A percentile compares a stretch with the other conserved stretches of the same genome.
phyloP scores from a whole-genome alignment of 805 yeast genomes.

The Saccharomycopsis sp. region DNA sequence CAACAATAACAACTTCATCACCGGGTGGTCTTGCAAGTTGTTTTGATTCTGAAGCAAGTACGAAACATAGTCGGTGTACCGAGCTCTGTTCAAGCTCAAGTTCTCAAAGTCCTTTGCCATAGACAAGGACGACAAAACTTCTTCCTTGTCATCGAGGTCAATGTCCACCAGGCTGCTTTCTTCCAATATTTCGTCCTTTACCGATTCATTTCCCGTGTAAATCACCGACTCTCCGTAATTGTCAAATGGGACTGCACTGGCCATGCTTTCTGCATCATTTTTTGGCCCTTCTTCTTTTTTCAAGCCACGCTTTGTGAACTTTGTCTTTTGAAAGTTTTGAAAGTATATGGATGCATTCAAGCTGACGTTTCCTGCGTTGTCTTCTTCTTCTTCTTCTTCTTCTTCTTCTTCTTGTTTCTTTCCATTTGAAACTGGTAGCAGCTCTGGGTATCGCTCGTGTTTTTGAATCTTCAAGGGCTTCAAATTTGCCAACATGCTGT shows the following conservation, averaged over 20 bases:
- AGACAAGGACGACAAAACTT: too few relatives aligned
- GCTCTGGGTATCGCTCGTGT: too few relatives aligned
- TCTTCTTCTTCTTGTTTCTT: too few relatives aligned
- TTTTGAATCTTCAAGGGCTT: conserved; percentile 17
- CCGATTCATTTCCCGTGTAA: neutral
- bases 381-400: neutral
- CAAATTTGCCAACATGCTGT: conserved; percentile 4
- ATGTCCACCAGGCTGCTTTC: conserved; percentile 3
- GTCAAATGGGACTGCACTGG: neutral
- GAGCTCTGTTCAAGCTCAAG: neutral
- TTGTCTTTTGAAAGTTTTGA: neutral
- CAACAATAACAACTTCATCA: conserved; percentile 7
- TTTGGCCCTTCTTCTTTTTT: neutral
- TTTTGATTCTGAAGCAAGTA: neutral
- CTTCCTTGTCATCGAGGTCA: neutral
- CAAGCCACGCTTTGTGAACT: neutral
- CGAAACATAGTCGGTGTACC: neutral
- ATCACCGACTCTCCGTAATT: too few relatives aligned
- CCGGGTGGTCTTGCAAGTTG: conserved; percentile 6
- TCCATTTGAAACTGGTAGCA: too few relatives aligned
- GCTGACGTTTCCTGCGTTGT: conserved; percentile 12
- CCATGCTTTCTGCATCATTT: neutral
- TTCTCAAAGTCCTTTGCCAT: too few relatives aligned
- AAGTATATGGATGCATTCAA: conserved; percentile 12
- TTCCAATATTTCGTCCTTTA: conserved; percentile 3